A percentile compares a stretch with the other conserved stretches of the same genome.
Evolutionary conservation across 768 basidiomycete genomes (phyloP).

Genomic region (Suillus paluster): DNA sequence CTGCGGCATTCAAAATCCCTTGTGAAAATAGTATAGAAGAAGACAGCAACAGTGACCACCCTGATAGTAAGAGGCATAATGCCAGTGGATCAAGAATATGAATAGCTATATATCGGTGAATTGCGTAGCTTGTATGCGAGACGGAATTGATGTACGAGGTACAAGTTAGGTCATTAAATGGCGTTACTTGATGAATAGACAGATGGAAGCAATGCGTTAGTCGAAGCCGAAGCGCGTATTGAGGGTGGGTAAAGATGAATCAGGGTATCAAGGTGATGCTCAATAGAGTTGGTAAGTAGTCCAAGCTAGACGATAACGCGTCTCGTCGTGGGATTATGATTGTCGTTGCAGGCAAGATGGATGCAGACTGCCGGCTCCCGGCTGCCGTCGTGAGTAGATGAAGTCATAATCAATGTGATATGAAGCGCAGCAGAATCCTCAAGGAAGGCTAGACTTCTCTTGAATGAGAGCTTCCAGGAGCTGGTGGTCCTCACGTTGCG

Average conservation of each 20-base stretch:
- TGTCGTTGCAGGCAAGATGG: conserved; percentile 7
- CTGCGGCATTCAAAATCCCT: conserved; percentile 15
- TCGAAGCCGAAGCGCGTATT: conserved; percentile 12
- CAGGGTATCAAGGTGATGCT: conserved; percentile 35
- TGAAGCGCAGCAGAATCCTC: conserved; percentile 10
- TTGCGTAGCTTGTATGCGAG: conserved; percentile 7
- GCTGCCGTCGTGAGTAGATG: conserved; percentile 14
- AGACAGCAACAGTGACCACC: conserved; percentile 1
- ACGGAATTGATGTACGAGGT: conserved; percentile 26
- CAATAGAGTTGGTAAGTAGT: conserved; percentile 18
- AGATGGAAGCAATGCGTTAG: conserved; percentile 20
- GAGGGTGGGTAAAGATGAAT: conserved; percentile 34
- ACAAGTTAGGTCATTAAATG: conserved; percentile 31
- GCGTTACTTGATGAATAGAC: conserved; percentile 21
- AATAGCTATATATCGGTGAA: conserved; percentile 14
- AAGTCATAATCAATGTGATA: conserved; percentile 9
- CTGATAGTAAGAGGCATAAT: not conserved
- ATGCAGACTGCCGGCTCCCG: not conserved
- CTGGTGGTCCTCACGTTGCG: conserved; percentile 49
- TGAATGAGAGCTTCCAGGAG: conserved; percentile 55
- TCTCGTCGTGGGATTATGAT: conserved; percentile 11
- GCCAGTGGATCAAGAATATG: conserved; percentile 12
- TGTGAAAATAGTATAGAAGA: not conserved
- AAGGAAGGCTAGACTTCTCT: conserved; percentile 51
- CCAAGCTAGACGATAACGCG: conserved; percentile 16